Evolutionary conservation across 139 green algal genomes (phyloP), one percentile per base, ranked within the genome.

Genomic region (Micractinium conductrix): DNA sequence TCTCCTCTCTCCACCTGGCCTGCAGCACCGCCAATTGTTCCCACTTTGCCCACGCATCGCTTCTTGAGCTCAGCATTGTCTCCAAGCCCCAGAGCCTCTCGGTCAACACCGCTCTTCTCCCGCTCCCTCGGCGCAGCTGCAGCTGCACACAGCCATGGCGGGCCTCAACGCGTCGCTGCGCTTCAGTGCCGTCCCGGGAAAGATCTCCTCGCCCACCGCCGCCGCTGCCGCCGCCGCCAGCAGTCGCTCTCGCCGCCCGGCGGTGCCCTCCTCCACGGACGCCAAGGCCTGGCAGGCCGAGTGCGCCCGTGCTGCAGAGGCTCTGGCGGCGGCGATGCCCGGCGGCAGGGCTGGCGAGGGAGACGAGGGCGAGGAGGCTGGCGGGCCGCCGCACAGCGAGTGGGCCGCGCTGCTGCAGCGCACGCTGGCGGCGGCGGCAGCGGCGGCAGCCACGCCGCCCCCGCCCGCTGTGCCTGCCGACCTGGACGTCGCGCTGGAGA

Each of bases 351-450:
- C n/a, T n/a, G n/a, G n/a, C n/a, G n/a, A n/a, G n/a, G n/a, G n/a
- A n/a, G n/a, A n/a, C n/a, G 33, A 71, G 16, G 79, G 75, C 22
- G 60, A 42, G 0, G 60, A 42, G 0, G 58, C 58, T 33, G 45
- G n/a, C n/a, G n/a, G n/a, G n/a, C n/a, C 40, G 21, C 22, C 38
- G 35, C 7, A 17, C 44, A 43, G 67, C 67, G 79, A 84, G 17
- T 84, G 79, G 79, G 44, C 67, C 2, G n/a, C 63, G 16, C 42
- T 71, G 62, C 37, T 84, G 24, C 67, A 84, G 45, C 44, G 67
- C n/a, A 67, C 53, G 30, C 67, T 69, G 65, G 45, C 42, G n/a
- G 43, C n/a, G n/a, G n/a, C 35, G 16, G 38, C 58, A 17, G 38
- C 55, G 38, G 53, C 76, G 1, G 58, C 76, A n/a, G 76, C 33